Evolutionary conservation across 208 protist species (phyloP), one percentile per base, ranked within the genome.

Genomic region (Trichomonas vaginalis): DNA sequence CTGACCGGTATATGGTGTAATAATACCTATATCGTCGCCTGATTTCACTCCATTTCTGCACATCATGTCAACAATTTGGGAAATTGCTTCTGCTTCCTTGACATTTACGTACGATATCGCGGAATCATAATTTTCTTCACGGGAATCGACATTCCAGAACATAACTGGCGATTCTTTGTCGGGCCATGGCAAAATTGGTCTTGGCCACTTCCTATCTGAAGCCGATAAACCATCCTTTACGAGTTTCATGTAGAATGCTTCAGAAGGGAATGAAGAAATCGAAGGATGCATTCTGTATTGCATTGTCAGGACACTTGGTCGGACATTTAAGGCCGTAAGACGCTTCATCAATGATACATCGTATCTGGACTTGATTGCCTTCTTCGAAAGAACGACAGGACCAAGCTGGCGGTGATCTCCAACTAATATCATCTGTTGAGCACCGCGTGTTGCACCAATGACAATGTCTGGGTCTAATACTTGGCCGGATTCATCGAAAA

Each of bases 351-450:
- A 96, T 12, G 98, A 98, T 86, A 98, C 97, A 32, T 96, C 96
- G 15, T 99, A 97, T 12, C 98, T 98, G 17, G 98, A 98, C 3
- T 97, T 96, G 0, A 97, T 97, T 8, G 99, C 98, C 47, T 98
- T 97, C 96, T 98, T 98, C 96, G 97, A 99, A 97, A 99, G 98
- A 42, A 99, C 96, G 0, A 99, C 98, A 9, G 99, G 99, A 39
- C 98, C 98, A 23, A 99, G 97, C 97, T 99, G 99, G 96, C 98
- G 98, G 96, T 99, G 98, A 96, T 99, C 98, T n/a, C 98, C 98
- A 42, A 99, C 98, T 0, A 99, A 96, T 35, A 97, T 83, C 27
- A 96, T 62, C 95, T 99, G 98, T 92, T 98, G 97, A 1, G 98
- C 98, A 48, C 98, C 98, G 88, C 97, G 90, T 23, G 99, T 97